Evolutionary conservation across 257 asterid genomes (phyloP).

Genomic region (Forsythia viridissima): DNA sequence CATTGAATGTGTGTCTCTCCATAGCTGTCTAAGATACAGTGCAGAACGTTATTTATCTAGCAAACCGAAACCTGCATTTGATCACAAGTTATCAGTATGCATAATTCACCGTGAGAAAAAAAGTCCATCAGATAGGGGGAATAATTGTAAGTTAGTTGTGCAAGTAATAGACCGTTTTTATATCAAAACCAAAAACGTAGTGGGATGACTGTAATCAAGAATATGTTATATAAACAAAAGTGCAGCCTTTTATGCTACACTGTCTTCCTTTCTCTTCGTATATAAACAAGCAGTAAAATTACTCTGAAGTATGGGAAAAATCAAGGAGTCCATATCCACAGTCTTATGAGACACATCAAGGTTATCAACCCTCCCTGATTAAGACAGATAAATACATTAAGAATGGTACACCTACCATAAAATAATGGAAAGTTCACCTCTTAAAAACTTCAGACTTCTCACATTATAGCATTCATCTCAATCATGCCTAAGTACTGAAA

Average conservation of each 20-base stretch:
- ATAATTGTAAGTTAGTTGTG: not conserved
- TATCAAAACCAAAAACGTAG: not conserved
- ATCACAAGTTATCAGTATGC: slow-evolving; percentile 18
- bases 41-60: slow-evolving; percentile 17
- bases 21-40: slow-evolving; percentile 29
- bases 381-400: not conserved
- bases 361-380: not conserved
- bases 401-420: not conserved
- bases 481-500: not conserved
- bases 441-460: not conserved
- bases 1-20: slow-evolving; percentile 64
- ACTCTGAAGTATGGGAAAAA: not conserved
- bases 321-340: not conserved
- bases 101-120: slow-evolving; percentile 2
- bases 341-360: not conserved
- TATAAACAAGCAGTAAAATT: not conserved
- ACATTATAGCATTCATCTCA: not conserved
- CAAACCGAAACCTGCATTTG: slow-evolving; percentile 34
- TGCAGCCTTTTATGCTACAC: not conserved
- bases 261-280: slow-evolving; percentile 1
- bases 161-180: not conserved
- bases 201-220: not conserved
- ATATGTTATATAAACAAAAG: not conserved
- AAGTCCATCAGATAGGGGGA: not conserved
- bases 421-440: not conserved